Evolutionary conservation across 768 basidiomycete species (phyloP).

Genomic region (Hysterangium stoloniferum): DNA sequence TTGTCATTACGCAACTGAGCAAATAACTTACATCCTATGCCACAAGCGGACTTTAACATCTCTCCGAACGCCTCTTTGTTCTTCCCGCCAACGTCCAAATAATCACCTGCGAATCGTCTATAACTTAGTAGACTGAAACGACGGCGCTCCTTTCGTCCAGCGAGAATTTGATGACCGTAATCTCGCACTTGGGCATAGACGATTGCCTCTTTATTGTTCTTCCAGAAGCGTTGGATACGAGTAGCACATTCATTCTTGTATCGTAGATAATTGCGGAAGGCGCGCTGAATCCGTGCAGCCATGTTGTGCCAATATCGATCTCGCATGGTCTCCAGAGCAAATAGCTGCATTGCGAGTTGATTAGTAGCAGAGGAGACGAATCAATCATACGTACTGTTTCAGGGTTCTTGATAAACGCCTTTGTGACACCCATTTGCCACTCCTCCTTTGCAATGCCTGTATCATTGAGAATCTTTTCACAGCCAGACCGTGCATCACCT

Average conservation of each 20-base stretch:
- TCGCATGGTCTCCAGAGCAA: conserved; percentile 97
- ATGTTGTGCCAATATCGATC: conserved; percentile 99
- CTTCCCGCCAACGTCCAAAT: conserved; percentile 83
- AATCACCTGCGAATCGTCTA: conserved; percentile 93
- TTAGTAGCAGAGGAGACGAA: not conserved
- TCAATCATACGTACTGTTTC: conserved; percentile 65
- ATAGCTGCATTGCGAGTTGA: conserved; percentile 50
- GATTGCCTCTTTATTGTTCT: conserved; percentile 91
- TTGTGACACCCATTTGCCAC: conserved; percentile 99
- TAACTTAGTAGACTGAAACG: conserved; percentile 91
- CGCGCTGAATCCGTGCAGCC: conserved; percentile 93
- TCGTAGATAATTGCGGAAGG: conserved; percentile 91
- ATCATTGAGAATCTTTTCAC: conserved; percentile 86
- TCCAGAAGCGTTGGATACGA: conserved; percentile 97
- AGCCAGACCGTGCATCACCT: conserved; percentile 84
- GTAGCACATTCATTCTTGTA: conserved; percentile 93
- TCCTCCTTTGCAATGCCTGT: conserved; percentile 95
- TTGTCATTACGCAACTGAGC: not conserved
- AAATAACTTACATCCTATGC: conserved; percentile 55
- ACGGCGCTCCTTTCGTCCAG: conserved; percentile 85
- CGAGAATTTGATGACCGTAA: conserved; percentile 89
- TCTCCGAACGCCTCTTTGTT: conserved; percentile 56
- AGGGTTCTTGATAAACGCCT: conserved; percentile 99
- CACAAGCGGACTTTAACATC: conserved; percentile 64
- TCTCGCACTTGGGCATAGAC: conserved; percentile 88